phyloP scores from a whole-genome alignment of 75 land plant species.

The Sequoia sempervirens region DNA sequence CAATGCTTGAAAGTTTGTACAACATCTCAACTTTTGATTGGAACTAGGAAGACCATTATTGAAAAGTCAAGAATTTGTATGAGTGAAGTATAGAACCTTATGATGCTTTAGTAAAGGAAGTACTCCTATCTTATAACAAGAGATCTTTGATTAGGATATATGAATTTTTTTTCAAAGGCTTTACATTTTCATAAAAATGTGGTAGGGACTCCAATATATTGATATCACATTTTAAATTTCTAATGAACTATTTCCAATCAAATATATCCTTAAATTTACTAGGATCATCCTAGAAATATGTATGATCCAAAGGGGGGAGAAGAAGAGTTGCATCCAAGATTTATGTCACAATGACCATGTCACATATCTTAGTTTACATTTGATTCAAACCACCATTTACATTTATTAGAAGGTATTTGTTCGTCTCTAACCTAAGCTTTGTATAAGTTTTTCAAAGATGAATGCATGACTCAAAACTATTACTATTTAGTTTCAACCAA shows the following conservation, averaged over 20 bases:
- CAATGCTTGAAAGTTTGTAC: constrained; percentile 61
- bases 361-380: constrained; percentile 98
- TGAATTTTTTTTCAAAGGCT: constrained; percentile 66
- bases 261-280: constrained; percentile 90
- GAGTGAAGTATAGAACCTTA: constrained; percentile 60
- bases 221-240: constrained; percentile 67
- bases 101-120: constrained; percentile 39
- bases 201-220: constrained; percentile 70
- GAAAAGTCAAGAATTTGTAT: constrained; percentile 61
- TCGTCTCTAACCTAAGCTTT: constrained; percentile 46
- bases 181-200: constrained; percentile 20
- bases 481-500: constrained; percentile 77
- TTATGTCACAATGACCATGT: constrained; percentile 93
- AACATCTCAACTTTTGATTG: constrained; percentile 65
- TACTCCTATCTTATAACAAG: constrained; percentile 48
- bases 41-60: constrained; percentile 54
- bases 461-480: constrained; percentile 73
- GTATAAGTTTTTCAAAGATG: constrained; percentile 29
- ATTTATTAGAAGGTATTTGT: constrained; percentile 79
- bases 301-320: constrained; percentile 84
- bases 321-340: constrained; percentile 90
- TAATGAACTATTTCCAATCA: constrained; percentile 68
- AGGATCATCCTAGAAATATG: constrained; percentile 89
- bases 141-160: constrained; percentile 92
- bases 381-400: constrained; percentile 98